Conservation (phyloP, 140 eudicot species). For the Erigeron philadelphicus region DNA sequence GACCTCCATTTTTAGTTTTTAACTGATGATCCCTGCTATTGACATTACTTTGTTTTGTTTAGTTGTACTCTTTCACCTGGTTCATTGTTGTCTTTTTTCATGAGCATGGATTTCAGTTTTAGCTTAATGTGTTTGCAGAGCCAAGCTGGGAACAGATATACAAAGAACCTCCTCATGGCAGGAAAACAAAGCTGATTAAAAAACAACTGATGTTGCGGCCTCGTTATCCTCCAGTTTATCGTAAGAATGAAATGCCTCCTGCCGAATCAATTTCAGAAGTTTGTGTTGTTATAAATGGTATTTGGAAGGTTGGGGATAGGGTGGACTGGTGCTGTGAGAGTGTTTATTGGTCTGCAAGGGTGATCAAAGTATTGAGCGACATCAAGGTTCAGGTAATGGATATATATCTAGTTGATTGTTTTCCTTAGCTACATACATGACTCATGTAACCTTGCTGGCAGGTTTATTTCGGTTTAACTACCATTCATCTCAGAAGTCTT, state of each 20-base stretch:
- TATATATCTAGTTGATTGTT: not conserved
- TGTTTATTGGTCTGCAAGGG: constrained; percentile 64
- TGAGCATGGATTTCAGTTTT: not conserved
- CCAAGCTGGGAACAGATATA: constrained; percentile 33
- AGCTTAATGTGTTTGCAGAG: constrained; percentile 35
- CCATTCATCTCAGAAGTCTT: not conserved
- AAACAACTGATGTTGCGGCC: constrained; percentile 67
- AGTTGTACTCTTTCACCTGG: not conserved
- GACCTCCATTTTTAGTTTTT: not conserved
- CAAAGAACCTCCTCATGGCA: constrained; percentile 30
- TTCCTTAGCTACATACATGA: not conserved
- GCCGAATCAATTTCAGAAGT: constrained; percentile 34
- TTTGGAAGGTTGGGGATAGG: constrained; percentile 65
- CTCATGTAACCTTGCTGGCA: not conserved
- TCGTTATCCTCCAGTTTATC: constrained; percentile 40
- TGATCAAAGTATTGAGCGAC: constrained; percentile 37
- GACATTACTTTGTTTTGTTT: not conserved
- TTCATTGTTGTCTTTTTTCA: not conserved
- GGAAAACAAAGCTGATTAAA: constrained; percentile 18
- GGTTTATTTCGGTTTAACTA: not conserved
- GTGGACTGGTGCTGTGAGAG: constrained; percentile 58
- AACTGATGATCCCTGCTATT: not conserved
- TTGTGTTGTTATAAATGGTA: constrained; percentile 40
- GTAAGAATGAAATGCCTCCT: constrained; percentile 30
- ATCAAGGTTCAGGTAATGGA: constrained; percentile 51